Evolutionary conservation across 306 rosid genomes (phyloP).

Genomic region (Ammopiptanthus mongolicus): DNA sequence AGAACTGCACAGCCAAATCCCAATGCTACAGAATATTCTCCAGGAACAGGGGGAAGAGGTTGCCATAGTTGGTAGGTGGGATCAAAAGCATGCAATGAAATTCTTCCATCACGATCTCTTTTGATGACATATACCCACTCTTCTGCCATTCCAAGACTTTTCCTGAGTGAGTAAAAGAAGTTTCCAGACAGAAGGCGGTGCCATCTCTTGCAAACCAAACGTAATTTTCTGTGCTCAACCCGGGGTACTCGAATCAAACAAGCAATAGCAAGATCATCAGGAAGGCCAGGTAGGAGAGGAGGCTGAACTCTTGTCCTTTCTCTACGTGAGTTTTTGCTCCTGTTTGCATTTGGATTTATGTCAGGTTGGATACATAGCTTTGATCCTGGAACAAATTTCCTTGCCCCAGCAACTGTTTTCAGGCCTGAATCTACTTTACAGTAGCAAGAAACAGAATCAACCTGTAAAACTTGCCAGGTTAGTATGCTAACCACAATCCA

Average conservation of each 20-base stretch:
- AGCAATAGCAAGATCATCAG: slow-evolving; percentile 98
- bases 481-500: slow-evolving; percentile 23
- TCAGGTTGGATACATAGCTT: slow-evolving; percentile 96
- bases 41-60: slow-evolving; percentile 95
- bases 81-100: slow-evolving; percentile 95
- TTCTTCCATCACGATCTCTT: slow-evolving; percentile 91
- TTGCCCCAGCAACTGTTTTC: slow-evolving; percentile 93
- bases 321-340: slow-evolving; percentile 62
- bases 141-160: slow-evolving; percentile 97
- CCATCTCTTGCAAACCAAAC: slow-evolving; percentile 96
- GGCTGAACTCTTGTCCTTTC: slow-evolving; percentile 89
- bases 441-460: slow-evolving; percentile 94
- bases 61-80: slow-evolving; percentile 96
- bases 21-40: slow-evolving; percentile 86
- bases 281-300: slow-evolving; percentile 94
- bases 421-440: slow-evolving; percentile 94
- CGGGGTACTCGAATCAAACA: slow-evolving; percentile 94
- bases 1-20: slow-evolving; percentile 99
- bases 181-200: slow-evolving; percentile 83
- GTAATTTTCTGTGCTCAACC: slow-evolving; percentile 83
- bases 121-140: slow-evolving; percentile 98
- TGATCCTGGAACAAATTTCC: slow-evolving; percentile 93
- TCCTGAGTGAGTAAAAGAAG: slow-evolving; percentile 88
- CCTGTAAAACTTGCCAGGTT: slow-evolving; percentile 51
- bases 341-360: slow-evolving; percentile 88